phyloP scores from a whole-genome alignment of 176 grass and related monocot genomes.

The barley (Hordeum vulgare) region DNA sequence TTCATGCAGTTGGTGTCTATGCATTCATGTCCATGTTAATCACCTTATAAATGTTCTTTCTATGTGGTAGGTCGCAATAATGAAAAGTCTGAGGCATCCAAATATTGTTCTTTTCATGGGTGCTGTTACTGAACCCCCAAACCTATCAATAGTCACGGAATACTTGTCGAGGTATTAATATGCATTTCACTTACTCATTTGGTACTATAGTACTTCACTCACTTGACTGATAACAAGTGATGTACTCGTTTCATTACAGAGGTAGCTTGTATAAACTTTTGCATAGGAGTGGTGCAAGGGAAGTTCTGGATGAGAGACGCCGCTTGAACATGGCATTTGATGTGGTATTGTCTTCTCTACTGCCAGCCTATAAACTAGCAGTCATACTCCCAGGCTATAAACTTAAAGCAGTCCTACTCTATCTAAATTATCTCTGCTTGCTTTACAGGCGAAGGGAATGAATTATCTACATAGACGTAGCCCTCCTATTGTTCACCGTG shows the following conservation, averaged over 20 bases:
- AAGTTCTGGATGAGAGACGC: conserved; percentile 90
- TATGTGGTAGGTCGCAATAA: conserved; percentile 58
- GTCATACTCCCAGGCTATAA: background rate
- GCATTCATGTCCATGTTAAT: background rate
- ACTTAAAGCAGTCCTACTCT: background rate
- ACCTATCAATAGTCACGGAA: conserved; percentile 81
- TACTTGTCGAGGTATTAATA: conserved; percentile 81
- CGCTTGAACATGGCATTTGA: conserved; percentile 95
- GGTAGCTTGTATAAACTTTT: conserved; percentile 96
- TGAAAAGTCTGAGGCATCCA: conserved; percentile 91
- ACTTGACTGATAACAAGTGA: background rate
- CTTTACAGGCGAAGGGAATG: conserved; percentile 94
- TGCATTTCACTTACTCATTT: conserved; percentile 2
- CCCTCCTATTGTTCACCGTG: conserved; percentile 95
- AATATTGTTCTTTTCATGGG: conserved; percentile 98
- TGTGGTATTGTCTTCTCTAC: conserved; percentile 49
- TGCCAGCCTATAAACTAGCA: background rate
- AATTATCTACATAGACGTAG: conserved; percentile 93
- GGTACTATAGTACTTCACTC: background rate
- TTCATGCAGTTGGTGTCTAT: background rate
- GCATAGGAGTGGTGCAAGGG: conserved; percentile 63
- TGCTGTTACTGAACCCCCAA: conserved; percentile 80
- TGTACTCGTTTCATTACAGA: conserved; percentile 43
- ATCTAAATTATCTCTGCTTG: conserved; percentile 24
- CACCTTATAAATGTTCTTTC: conserved; percentile 4